phyloP scores from a whole-genome alignment of 1,139 yeast genomes.

The Arxiozyma heterogenica region DNA sequence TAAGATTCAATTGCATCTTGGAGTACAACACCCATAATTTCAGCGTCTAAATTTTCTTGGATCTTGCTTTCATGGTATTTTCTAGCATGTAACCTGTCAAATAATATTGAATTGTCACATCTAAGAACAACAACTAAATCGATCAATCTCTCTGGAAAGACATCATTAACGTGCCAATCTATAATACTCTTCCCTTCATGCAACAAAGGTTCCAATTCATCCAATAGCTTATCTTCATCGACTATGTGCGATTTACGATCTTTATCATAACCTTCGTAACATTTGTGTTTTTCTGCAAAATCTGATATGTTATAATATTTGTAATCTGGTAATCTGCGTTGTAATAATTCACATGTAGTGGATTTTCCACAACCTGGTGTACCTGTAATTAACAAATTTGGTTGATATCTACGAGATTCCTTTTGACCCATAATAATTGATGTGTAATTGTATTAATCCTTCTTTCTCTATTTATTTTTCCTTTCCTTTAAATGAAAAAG shows the following conservation, averaged over 20 bases:
- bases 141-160: slow-evolving; percentile 85
- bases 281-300: slow-evolving; percentile 66
- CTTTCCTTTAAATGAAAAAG: neutral
- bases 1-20: slow-evolving; percentile 83
- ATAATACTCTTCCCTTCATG: slow-evolving; percentile 77
- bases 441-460: neutral
- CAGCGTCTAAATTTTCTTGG: slow-evolving; percentile 90
- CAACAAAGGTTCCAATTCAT: slow-evolving; percentile 67
- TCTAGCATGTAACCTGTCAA: slow-evolving; percentile 64
- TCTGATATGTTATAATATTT: slow-evolving; percentile 66
- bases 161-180: slow-evolving; percentile 97
- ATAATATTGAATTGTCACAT: slow-evolving; percentile 61
- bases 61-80: slow-evolving; percentile 73
- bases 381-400: slow-evolving; percentile 86
- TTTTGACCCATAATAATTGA: neutral
- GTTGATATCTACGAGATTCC: slow-evolving; percentile 31
- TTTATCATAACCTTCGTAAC: slow-evolving; percentile 79
- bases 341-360: slow-evolving; percentile 64
- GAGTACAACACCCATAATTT: slow-evolving; percentile 85
- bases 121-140: slow-evolving; percentile 86
- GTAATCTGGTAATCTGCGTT: slow-evolving; percentile 42
- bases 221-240: slow-evolving; percentile 82
- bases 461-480: neutral
- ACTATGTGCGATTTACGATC: slow-evolving; percentile 79
- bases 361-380: slow-evolving; percentile 98